phyloP scores from a whole-genome alignment of 163 green algal species.

The Scenedesmus sp. region DNA sequence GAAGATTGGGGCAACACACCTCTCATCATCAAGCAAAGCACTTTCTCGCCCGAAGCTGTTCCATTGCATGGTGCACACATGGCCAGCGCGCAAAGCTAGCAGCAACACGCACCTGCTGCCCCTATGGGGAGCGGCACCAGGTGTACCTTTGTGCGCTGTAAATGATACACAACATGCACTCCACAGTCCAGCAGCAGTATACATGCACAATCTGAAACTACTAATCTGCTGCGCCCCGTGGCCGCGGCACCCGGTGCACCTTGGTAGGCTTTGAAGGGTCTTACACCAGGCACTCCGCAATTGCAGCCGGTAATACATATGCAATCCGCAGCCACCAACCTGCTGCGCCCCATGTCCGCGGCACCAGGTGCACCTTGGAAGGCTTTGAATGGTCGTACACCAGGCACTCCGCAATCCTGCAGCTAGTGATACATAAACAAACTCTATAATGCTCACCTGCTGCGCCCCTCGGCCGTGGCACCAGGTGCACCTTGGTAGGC shows the following conservation, averaged over 20 bases:
- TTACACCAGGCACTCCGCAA: slow-evolving; percentile 82
- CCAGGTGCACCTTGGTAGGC: slow-evolving; percentile 60
- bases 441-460: slow-evolving; percentile 22
- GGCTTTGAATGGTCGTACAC: slow-evolving; percentile 57
- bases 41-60: no score
- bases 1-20: no score
- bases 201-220: neutral
- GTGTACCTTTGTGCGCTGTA: slow-evolving; percentile 60
- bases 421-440: neutral
- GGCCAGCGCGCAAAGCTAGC: no score
- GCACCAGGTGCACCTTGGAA: slow-evolving; percentile 60
- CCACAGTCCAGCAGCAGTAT: slow-evolving; percentile 64
- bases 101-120: slow-evolving; percentile 16
- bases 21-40: no score
- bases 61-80: no score
- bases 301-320: slow-evolving; percentile 38
- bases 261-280: slow-evolving; percentile 51
- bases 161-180: slow-evolving; percentile 76
- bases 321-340: neutral
- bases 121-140: slow-evolving; percentile 19
- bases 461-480: slow-evolving; percentile 15
- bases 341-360: slow-evolving; percentile 19
- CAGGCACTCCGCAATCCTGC: slow-evolving; percentile 81
- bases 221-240: slow-evolving; percentile 37
- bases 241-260: slow-evolving; percentile 54